A percentile compares a stretch with the other conserved stretches of the same genome.
phyloP scores from a whole-genome alignment of 805 yeast species.

The Candida chilensis region DNA sequence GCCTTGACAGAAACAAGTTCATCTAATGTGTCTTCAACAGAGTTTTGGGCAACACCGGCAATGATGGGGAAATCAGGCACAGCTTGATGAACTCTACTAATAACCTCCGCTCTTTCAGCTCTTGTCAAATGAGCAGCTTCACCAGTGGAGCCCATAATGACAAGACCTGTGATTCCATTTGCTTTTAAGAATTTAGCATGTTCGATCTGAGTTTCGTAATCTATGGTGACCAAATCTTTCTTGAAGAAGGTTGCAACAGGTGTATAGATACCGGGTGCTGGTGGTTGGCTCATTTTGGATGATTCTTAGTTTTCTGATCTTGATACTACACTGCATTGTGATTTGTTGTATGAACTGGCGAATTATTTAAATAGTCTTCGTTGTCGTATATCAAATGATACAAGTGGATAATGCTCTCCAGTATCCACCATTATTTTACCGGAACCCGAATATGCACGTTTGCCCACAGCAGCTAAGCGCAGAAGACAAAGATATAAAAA shows the following conservation, averaged over 20 bases:
- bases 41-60: constrained; percentile 41
- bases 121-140: constrained; percentile 42
- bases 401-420: no score
- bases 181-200: constrained; percentile 32
- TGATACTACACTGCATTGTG: no score
- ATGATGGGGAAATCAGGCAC: constrained; percentile 31
- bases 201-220: constrained; percentile 31
- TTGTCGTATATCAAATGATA: no score
- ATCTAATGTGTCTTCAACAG: constrained; percentile 31
- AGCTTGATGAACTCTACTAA: constrained; percentile 19
- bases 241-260: constrained; percentile 49
- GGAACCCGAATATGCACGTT: no score
- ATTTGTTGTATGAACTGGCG: no score
- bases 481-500: no score
- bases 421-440: no score
- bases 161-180: constrained; percentile 38
- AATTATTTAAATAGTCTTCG: no score
- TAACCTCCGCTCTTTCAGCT: constrained; percentile 28
- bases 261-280: constrained; percentile 35
- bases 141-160: constrained; percentile 46
- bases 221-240: constrained; percentile 25
- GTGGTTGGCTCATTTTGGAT: no score
- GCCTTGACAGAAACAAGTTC: constrained; percentile 22
- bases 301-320: no score
- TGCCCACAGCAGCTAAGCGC: no score